Conservation (phyloP, 2,329 filamentous ascomycete genomes). For the Amauroascus niger region DNA sequence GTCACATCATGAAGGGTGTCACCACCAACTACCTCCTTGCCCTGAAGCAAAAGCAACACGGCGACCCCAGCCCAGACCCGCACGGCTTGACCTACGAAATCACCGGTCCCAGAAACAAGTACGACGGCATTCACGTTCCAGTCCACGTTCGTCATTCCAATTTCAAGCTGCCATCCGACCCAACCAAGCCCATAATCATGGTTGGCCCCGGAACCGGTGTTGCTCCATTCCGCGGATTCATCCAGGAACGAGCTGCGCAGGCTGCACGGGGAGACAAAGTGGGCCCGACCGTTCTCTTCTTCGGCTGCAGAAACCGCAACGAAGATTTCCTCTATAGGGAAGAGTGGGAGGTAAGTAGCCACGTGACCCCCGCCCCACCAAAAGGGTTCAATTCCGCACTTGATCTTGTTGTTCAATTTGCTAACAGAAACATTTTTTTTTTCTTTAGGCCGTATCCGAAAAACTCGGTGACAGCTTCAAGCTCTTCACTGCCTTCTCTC, state of each 20-base stretch:
- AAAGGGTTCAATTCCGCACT: constrained; percentile 2
- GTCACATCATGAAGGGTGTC: constrained; percentile 79
- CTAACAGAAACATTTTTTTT: constrained; percentile 7
- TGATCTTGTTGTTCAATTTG: background rate
- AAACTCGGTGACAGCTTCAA: constrained; percentile 80
- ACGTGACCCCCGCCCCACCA: constrained; percentile 6
- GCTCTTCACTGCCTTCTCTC: constrained; percentile 90
- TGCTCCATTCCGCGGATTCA: constrained; percentile 87
- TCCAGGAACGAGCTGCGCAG: constrained; percentile 83
- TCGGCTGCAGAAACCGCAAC: constrained; percentile 75
- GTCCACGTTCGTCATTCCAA: constrained; percentile 96
- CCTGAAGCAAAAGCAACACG: constrained; percentile 93
- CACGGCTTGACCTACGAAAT: constrained; percentile 82
- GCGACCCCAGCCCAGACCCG: constrained; percentile 58
- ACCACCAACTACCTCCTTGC: constrained; percentile 94
- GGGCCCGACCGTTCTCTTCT: constrained; percentile 84
- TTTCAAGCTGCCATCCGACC: constrained; percentile 96
- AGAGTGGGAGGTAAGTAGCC: constrained; percentile 74
- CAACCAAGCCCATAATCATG: constrained; percentile 88
- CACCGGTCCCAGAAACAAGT: constrained; percentile 86
- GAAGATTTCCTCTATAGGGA: constrained; percentile 89
- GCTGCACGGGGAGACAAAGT: constrained; percentile 71
- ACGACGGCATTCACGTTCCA: constrained; percentile 87
- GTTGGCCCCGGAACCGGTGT: constrained; percentile 90
- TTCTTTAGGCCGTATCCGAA: constrained; percentile 65